phyloP scores from a whole-genome alignment of 306 rosid genomes.

The Cyamopsis tetragonoloba region DNA sequence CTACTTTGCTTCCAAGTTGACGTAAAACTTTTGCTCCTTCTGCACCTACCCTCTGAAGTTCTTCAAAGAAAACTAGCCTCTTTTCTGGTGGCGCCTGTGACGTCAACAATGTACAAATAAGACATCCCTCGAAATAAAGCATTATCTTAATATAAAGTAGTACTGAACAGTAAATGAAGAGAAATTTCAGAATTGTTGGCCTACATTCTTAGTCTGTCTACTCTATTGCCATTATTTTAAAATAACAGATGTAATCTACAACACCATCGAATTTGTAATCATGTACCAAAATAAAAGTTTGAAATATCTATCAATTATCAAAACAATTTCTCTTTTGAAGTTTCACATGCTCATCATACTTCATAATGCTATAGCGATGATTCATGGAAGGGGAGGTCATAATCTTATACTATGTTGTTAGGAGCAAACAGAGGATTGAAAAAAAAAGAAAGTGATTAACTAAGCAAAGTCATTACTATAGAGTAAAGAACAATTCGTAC shows the following conservation, averaged over 20 bases:
- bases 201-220: too few relatives aligned
- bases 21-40: slow-evolving; percentile 69
- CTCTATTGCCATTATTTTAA: too few relatives aligned
- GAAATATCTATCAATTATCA: too few relatives aligned
- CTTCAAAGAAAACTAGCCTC: slow-evolving; percentile 45
- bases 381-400: background rate
- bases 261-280: background rate
- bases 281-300: background rate
- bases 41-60: slow-evolving; percentile 59
- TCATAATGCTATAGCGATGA: background rate
- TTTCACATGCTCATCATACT: background rate
- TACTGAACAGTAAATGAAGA: background rate
- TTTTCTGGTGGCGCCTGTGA: slow-evolving; percentile 66
- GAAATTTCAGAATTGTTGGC: too few relatives aligned
- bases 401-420: too few relatives aligned
- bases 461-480: background rate
- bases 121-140: background rate
- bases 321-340: too few relatives aligned
- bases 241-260: too few relatives aligned
- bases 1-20: slow-evolving; percentile 63
- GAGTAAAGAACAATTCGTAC: background rate
- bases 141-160: background rate
- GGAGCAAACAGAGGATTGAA: background rate
- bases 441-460: background rate
- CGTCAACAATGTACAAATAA: slow-evolving; percentile 6